Evolutionary conservation across 805 yeast species (phyloP).

Genomic region (Peterozyma xylosa): DNA sequence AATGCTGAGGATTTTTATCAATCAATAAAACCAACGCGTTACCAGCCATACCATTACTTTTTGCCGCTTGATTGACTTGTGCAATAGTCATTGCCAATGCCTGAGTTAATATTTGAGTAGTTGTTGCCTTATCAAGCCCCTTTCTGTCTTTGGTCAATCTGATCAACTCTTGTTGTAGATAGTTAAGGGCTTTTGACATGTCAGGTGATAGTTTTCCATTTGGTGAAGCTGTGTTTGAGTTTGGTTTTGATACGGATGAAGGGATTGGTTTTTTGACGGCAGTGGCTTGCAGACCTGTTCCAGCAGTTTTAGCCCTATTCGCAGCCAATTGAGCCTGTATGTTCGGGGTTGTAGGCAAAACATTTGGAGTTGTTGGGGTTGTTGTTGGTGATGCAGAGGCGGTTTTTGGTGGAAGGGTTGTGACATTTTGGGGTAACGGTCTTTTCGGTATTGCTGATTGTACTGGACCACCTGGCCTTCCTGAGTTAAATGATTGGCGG

Average conservation of each 20-base stretch:
- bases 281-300: constrained; percentile 19
- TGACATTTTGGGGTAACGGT: constrained; percentile 14
- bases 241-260: constrained; percentile 10
- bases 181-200: constrained; percentile 68
- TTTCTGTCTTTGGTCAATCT: constrained; percentile 71
- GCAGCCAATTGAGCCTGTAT: constrained; percentile 43
- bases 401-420: constrained; percentile 9
- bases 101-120: constrained; percentile 78
- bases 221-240: constrained; percentile 10
- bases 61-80: constrained; percentile 82
- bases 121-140: constrained; percentile 71
- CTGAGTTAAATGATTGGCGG: constrained; percentile 14
- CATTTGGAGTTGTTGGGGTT: not conserved
- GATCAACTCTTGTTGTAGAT: constrained; percentile 80
- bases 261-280: constrained; percentile 6
- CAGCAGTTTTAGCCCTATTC: constrained; percentile 24
- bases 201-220: constrained; percentile 40
- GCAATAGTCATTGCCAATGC: constrained; percentile 92
- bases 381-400: constrained; percentile 1
- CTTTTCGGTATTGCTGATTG: constrained; percentile 23
- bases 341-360: constrained; percentile 4
- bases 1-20: constrained; percentile 75
- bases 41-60: constrained; percentile 72
- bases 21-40: constrained; percentile 72
- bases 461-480: constrained; percentile 13